A percentile compares a stretch with the other conserved stretches of the same genome.
phyloP scores from a whole-genome alignment of 805 yeast species.

The Schizosaccharomyces cryophilus region DNA sequence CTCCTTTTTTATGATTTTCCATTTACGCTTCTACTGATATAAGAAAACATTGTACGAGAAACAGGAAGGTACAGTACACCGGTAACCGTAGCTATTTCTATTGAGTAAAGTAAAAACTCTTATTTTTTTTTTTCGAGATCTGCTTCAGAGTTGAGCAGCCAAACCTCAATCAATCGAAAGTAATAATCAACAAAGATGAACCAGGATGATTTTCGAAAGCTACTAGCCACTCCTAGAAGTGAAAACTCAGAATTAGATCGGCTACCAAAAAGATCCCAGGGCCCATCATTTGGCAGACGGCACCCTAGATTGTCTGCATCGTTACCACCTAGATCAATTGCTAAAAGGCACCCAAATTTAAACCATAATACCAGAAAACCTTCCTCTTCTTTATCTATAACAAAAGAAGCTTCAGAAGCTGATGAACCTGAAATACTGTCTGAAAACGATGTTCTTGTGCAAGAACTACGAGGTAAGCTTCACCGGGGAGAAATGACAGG shows the following conservation, averaged over 20 bases:
- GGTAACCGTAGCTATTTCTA: background rate
- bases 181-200: background rate
- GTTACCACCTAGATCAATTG: background rate
- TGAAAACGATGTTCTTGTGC: background rate
- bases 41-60: no score
- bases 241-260: background rate
- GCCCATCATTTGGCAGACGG: background rate
- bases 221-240: background rate
- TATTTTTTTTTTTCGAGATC: background rate
- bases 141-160: background rate
- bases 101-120: background rate
- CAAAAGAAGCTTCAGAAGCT: background rate
- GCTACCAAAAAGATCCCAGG: background rate
- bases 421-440: background rate
- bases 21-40: no score
- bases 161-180: background rate
- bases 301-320: background rate
- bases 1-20: no score
- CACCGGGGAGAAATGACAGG: background rate
- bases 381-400: background rate
- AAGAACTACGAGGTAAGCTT: background rate
- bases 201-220: slow-evolving; percentile 2
- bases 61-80: no score
- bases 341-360: no score
- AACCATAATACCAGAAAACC: no score